Evolutionary conservation across 192 early-diverging fungal genomes (phyloP).

Genomic region (Umbelopsis vinacea): DNA sequence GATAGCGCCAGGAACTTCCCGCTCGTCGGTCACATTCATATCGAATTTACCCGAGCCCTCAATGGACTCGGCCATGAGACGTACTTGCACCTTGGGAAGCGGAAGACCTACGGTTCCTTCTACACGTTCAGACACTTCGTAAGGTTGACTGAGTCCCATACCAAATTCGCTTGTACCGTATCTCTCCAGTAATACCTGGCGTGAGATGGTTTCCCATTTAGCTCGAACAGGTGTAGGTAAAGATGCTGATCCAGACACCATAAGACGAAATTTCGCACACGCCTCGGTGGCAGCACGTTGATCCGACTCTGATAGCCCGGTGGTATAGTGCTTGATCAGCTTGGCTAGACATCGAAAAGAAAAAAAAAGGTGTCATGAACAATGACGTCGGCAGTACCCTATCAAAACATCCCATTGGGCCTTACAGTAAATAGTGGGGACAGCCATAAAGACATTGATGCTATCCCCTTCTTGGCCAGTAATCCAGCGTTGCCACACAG

Average conservation of each 20-base stretch:
- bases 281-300: slow-evolving; percentile 49
- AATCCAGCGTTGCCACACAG: slow-evolving; percentile 71
- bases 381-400: not conserved
- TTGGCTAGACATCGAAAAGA: slow-evolving; percentile 48
- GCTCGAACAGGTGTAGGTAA: slow-evolving; percentile 72
- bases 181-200: slow-evolving; percentile 77
- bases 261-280: slow-evolving; percentile 73
- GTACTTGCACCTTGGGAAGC: slow-evolving; percentile 67
- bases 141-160: slow-evolving; percentile 80
- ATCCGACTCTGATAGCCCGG: slow-evolving; percentile 10
- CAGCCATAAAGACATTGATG: slow-evolving; percentile 85
- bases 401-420: not conserved
- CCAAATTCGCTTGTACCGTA: slow-evolving; percentile 93
- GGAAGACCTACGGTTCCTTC: slow-evolving; percentile 78
- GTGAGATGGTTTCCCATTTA: slow-evolving; percentile 71
- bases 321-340: slow-evolving; percentile 61
- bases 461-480: slow-evolving; percentile 36
- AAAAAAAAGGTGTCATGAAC: not conserved
- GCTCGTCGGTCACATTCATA: slow-evolving; percentile 51
- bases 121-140: slow-evolving; percentile 39
- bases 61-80: slow-evolving; percentile 54
- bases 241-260: slow-evolving; percentile 78
- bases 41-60: slow-evolving; percentile 39
- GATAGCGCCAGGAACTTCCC: slow-evolving; percentile 68
- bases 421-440: slow-evolving; percentile 79